Percentiles rank a stretch among this genome's conserved stretches.
Conservation (phyloP, 108 stramenopile species). For the Schizochytrium sp. region DNA sequence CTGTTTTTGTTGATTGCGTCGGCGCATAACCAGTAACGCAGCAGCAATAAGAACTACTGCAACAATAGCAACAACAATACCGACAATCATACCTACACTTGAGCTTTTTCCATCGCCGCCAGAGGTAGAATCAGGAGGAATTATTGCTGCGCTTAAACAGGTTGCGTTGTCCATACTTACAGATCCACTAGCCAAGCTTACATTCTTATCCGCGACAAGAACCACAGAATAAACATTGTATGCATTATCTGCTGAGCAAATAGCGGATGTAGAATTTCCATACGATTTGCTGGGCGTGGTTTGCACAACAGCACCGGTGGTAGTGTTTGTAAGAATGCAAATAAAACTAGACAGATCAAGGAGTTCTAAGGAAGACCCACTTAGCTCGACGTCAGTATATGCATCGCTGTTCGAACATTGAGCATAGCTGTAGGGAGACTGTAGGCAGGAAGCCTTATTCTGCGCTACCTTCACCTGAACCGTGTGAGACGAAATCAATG, state of each 20-base stretch:
- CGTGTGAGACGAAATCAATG: background rate
- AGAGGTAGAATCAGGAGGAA: background rate
- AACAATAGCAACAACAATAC: background rate
- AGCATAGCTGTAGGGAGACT: background rate
- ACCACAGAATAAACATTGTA: background rate
- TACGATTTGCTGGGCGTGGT: background rate
- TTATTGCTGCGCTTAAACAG: background rate
- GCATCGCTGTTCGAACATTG: background rate
- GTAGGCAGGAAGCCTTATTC: background rate
- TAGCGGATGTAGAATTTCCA: background rate
- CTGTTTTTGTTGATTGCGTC: background rate
- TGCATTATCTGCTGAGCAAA: background rate
- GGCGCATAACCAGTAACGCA: background rate
- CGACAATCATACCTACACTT: constrained; percentile 39
- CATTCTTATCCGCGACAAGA: background rate
- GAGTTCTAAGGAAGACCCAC: background rate
- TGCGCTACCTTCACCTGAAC: background rate
- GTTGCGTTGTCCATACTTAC: constrained; percentile 23
- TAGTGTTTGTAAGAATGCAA: constrained; percentile 9
- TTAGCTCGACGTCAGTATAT: background rate
- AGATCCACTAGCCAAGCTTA: background rate
- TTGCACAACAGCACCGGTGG: background rate
- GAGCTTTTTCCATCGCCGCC: background rate
- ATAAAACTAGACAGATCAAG: background rate
- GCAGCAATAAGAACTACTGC: background rate